These are phyloP conservation scores for Salix viminalis DNA, from an alignment of 345 rosid genomes.

Conservation along the genomic window DNA sequence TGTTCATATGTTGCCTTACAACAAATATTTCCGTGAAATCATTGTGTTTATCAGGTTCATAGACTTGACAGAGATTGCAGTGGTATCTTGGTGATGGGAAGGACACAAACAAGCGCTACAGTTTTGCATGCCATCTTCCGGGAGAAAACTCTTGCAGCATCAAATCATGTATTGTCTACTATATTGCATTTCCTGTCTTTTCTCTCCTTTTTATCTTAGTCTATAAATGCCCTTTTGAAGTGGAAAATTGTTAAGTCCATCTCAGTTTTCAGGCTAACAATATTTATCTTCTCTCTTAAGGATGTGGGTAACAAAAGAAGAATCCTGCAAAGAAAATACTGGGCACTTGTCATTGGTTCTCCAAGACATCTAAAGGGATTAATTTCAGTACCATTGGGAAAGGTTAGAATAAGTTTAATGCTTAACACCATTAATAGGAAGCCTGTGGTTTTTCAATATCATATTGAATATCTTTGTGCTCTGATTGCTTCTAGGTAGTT, in stretches of 20 bases:
- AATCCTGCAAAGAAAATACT: conserved; percentile 59
- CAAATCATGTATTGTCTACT: conserved; percentile 37
- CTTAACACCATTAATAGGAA: background rate
- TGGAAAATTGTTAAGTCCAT: background rate
- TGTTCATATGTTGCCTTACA: background rate
- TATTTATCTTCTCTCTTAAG: conserved; percentile 25
- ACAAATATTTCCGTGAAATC: background rate
- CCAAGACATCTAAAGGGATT: conserved; percentile 60
- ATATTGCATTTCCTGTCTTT: background rate
- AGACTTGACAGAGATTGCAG: conserved; percentile 92
- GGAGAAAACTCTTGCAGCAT: conserved; percentile 76
- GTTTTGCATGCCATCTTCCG: conserved; percentile 81
- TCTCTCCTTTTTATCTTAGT: background rate
- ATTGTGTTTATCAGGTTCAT: conserved; percentile 57
- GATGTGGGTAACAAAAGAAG: conserved; percentile 40
- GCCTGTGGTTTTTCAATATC: background rate
- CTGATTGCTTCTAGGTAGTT: conserved; percentile 44
- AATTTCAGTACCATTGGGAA: conserved; percentile 71
- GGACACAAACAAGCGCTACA: conserved; percentile 72
- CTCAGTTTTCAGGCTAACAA: conserved; percentile 3
- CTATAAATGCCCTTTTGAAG: conserved; percentile 1
- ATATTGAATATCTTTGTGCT: background rate
- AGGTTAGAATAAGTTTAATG: conserved; percentile 43
- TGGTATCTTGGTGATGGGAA: conserved; percentile 91
- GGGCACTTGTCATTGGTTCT: conserved; percentile 86